Evolutionary conservation across 1,284 basidiomycete species (phyloP).

Genomic region (Cutaneotrichosporon cutaneum): DNA sequence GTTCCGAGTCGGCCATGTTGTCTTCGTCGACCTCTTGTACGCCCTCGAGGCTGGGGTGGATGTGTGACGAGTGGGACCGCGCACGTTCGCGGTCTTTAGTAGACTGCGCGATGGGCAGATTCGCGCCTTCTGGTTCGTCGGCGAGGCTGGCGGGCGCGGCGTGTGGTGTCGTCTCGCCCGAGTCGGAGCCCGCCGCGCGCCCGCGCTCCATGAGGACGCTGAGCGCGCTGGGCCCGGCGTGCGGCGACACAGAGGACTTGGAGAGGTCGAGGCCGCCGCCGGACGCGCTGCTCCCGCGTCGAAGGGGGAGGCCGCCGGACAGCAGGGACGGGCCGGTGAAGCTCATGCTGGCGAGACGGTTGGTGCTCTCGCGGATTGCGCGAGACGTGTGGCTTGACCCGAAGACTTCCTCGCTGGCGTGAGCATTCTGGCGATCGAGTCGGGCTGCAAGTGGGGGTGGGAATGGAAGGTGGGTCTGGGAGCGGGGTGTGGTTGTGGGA

Average conservation of each 20-base stretch:
- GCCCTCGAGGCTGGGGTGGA: constrained; percentile 10
- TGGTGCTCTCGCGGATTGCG: constrained; percentile 46
- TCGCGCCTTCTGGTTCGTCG: neutral
- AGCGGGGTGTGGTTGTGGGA: neutral
- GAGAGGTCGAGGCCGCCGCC: constrained; percentile 21
- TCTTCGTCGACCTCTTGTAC: constrained; percentile 22
- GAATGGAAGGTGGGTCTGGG: neutral
- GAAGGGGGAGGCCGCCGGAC: neutral
- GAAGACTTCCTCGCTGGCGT: constrained; percentile 1
- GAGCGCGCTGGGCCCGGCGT: constrained; percentile 38
- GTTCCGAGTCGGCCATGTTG: constrained; percentile 15
- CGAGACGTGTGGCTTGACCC: constrained; percentile 26
- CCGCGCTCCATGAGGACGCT: constrained; percentile 42
- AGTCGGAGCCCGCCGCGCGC: constrained; percentile 6
- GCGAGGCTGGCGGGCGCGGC: constrained; percentile 1
- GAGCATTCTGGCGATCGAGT: neutral
- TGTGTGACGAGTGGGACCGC: neutral
- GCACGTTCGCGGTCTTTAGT: neutral
- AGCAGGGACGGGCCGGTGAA: constrained; percentile 24
- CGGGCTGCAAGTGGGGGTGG: neutral
- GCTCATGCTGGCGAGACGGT: constrained; percentile 48
- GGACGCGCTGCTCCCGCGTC: constrained; percentile 5
- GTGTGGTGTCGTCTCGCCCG: constrained; percentile 21
- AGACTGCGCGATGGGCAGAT: neutral
- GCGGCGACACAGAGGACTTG: constrained; percentile 22